phyloP scores from a whole-genome alignment of 441 rosid species.

The Syzygium malaccense region DNA sequence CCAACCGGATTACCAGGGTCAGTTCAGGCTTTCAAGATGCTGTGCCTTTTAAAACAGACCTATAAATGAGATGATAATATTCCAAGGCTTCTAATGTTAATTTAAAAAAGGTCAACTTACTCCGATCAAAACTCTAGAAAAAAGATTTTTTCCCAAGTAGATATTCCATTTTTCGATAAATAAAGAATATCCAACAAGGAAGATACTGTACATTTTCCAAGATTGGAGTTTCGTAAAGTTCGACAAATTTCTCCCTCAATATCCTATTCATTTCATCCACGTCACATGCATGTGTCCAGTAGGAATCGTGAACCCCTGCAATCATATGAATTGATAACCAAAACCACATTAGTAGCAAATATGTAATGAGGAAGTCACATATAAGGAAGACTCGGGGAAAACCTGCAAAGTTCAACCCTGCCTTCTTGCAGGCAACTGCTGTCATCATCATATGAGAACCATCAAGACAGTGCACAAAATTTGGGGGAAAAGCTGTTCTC shows the following conservation, averaged over 20 bases:
- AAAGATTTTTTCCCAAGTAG: not conserved
- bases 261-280: not conserved
- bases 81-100: not conserved
- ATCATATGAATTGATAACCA: not conserved
- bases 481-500: constrained; percentile 1
- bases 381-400: not conserved
- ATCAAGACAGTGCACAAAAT: not conserved
- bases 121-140: not conserved
- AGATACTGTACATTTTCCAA: not conserved
- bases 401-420: not conserved
- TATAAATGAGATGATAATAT: not conserved
- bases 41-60: not conserved
- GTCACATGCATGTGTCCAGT: not conserved
- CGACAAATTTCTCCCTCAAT: not conserved
- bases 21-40: not conserved
- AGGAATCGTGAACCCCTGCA: constrained; percentile 2
- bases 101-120: not conserved
- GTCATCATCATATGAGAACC: constrained; percentile 6
- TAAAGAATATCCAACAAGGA: no score
- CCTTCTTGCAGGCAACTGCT: not conserved
- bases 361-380: not conserved
- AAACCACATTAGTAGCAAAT: not conserved
- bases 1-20: not conserved
- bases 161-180: not conserved
- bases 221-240: not conserved